These are phyloP conservation scores for Aegilops bicornis DNA, from an alignment of 176 grass and related monocot genomes.

Conservation along the genomic window DNA sequence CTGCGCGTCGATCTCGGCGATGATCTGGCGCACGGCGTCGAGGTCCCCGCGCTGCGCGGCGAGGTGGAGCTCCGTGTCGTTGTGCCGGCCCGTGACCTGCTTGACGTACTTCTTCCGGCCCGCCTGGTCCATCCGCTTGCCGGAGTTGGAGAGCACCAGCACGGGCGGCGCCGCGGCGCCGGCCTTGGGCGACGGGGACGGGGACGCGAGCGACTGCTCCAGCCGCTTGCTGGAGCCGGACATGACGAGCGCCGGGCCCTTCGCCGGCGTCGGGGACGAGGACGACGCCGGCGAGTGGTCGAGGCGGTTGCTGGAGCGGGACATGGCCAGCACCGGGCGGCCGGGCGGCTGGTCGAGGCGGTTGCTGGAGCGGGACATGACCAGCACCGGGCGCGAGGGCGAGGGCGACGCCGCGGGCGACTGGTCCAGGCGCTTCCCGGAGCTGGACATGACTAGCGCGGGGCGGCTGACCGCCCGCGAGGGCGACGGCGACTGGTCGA, in stretches of 20 bases:
- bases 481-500: constrained; percentile 39
- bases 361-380: constrained; percentile 73
- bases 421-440: constrained; percentile 64
- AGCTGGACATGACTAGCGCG: constrained; percentile 49
- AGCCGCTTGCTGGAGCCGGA: constrained; percentile 53
- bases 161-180: constrained; percentile 48
- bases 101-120: constrained; percentile 97
- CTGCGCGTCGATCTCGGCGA: constrained; percentile 77
- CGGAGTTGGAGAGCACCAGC: constrained; percentile 92
- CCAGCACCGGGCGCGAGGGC: constrained; percentile 42
- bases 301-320: constrained; percentile 53
- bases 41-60: constrained; percentile 89
- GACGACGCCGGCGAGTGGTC: constrained; percentile 37
- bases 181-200: constrained; percentile 41
- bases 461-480: constrained; percentile 19
- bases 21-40: constrained; percentile 68
- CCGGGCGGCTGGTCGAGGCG: constrained; percentile 57
- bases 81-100: constrained; percentile 89
- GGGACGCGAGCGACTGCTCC: constrained; percentile 27
- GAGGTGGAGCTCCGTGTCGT: constrained; percentile 98
- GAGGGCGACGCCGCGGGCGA: constrained; percentile 30
- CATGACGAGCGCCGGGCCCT: constrained; percentile 54
- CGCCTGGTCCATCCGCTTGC: constrained; percentile 86
- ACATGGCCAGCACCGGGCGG: constrained; percentile 48
- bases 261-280: constrained; percentile 27